phyloP scores from a whole-genome alignment of 305 asterid genomes.

The Coffea humblotiana region DNA sequence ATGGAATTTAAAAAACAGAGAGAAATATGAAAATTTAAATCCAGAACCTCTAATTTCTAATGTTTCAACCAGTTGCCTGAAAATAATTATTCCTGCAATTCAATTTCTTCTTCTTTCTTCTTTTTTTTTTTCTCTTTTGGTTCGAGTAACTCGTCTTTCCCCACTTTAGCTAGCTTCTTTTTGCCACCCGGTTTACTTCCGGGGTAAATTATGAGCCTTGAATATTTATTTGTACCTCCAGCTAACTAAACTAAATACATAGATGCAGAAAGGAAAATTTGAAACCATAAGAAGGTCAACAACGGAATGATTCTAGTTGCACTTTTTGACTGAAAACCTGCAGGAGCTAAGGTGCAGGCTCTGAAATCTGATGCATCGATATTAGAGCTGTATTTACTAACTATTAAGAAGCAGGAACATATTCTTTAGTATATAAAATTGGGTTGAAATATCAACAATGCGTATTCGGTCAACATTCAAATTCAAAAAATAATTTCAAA shows the following conservation, averaged over 20 bases:
- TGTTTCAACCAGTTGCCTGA: too few species aligned
- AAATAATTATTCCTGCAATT: too few species aligned
- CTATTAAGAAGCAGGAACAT: neutral
- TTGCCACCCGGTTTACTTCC: too few species aligned
- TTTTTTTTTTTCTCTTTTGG: too few species aligned
- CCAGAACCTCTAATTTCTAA: too few species aligned
- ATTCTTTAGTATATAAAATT: neutral
- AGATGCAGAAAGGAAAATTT: neutral
- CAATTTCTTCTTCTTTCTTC: too few species aligned
- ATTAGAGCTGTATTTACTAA: neutral
- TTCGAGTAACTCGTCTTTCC: too few species aligned
- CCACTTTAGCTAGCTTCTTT: too few species aligned
- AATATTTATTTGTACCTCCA: neutral
- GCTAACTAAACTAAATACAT: neutral
- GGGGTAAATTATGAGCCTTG: neutral
- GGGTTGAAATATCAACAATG: neutral
- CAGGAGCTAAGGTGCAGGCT: neutral
- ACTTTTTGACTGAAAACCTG: neutral
- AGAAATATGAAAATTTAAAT: too few species aligned
- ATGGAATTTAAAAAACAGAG: too few species aligned
- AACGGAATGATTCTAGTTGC: neutral
- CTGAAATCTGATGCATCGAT: neutral
- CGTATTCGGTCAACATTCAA: neutral
- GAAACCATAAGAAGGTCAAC: neutral
- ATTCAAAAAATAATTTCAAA: neutral